Evolutionary conservation across 148 eudicot genomes (phyloP).

Genomic region (Gaultheria prostrata): DNA sequence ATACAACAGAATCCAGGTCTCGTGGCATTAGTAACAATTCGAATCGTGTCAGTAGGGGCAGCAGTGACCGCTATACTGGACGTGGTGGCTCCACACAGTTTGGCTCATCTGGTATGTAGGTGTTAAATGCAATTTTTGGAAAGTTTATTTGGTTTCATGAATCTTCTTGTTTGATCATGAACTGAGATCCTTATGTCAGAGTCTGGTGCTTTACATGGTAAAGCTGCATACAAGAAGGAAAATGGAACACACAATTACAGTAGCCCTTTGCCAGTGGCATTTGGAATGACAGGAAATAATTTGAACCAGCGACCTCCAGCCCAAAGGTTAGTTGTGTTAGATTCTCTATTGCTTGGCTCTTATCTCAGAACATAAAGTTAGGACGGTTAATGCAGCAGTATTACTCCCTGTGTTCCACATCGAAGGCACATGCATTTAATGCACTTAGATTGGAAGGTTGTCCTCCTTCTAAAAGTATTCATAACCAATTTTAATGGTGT

Average conservation of each 20-base stretch:
- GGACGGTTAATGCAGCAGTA: not conserved
- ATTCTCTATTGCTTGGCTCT: not conserved
- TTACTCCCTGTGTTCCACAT: not conserved
- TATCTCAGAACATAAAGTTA: not conserved
- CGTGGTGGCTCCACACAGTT: conserved; percentile 49
- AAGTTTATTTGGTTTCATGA: not conserved
- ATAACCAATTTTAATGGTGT: not conserved
- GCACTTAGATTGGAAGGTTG: not conserved
- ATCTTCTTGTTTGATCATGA: conserved; percentile 8
- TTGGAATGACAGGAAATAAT: conserved; percentile 40
- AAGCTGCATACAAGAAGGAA: conserved; percentile 69
- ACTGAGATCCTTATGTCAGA: conserved; percentile 36
- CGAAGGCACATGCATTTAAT: not conserved
- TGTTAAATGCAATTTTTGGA: not conserved
- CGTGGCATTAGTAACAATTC: conserved; percentile 54
- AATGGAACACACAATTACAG: conserved; percentile 47
- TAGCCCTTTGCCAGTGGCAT: conserved; percentile 28
- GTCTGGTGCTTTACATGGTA: conserved; percentile 49
- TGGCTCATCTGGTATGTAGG: conserved; percentile 52
- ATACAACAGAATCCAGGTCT: conserved; percentile 62
- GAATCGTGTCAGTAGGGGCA: conserved; percentile 61
- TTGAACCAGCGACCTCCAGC: conserved; percentile 36
- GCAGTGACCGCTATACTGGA: conserved; percentile 55
- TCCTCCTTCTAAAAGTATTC: not conserved
- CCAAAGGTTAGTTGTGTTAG: conserved; percentile 39